Conservation (phyloP, 2,329 filamentous ascomycete genomes). For the Cladobotryum mycophilum region DNA sequence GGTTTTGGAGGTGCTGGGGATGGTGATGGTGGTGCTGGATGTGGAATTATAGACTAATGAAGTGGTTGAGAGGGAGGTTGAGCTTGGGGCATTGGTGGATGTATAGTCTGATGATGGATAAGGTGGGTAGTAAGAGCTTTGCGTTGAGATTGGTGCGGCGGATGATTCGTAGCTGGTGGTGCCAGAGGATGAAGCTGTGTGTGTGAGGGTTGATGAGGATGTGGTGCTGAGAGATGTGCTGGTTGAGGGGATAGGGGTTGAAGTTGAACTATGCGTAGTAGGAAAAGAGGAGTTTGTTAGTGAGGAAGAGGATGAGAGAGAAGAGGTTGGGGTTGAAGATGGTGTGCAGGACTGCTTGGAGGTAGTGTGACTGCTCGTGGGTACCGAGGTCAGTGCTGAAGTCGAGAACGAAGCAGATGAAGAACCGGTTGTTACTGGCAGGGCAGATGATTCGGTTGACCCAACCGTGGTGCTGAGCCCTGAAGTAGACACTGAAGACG, state of each 20-base stretch:
- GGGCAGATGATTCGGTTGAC: conserved; percentile 1
- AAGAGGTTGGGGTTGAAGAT: background rate
- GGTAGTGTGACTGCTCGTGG: background rate
- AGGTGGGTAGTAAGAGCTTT: background rate
- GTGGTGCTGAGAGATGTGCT: background rate
- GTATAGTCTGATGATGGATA: no score
- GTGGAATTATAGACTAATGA: background rate
- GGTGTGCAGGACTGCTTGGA: background rate
- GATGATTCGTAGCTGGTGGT: background rate
- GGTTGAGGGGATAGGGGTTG: background rate
- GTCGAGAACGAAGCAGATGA: background rate
- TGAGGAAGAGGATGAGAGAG: background rate
- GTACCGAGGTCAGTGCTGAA: background rate
- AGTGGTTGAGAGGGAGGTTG: background rate
- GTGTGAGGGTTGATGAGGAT: background rate
- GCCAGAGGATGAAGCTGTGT: background rate
- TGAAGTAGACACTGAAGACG: background rate
- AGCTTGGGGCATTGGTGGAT: background rate
- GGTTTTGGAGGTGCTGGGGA: background rate
- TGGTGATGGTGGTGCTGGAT: background rate
- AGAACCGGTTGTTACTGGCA: background rate
- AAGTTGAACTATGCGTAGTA: background rate
- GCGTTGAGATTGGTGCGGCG: background rate
- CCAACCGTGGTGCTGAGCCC: background rate
- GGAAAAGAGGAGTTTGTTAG: background rate